Percentiles rank a stretch among this genome's conserved stretches.
Evolutionary conservation across 192 early-diverging fungal species (phyloP).

Genomic region (Rhizophlyctis rosea): DNA sequence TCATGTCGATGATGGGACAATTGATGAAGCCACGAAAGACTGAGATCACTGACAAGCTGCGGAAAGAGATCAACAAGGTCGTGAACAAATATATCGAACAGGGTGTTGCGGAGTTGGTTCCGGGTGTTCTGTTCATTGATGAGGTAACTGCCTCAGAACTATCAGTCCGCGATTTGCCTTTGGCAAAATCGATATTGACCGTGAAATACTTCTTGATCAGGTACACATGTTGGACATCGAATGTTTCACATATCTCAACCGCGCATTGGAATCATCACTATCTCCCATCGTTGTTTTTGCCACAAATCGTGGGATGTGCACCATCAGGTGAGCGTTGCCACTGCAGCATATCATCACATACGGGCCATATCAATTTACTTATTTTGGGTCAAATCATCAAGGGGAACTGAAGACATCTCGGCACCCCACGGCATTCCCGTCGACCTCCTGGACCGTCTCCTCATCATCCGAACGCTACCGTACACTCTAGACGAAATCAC

Average conservation of each 20-base stretch:
- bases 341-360: too few relatives aligned
- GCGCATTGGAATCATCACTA: slow-evolving; percentile 91
- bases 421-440: slow-evolving; percentile 89
- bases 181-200: neutral
- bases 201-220: slow-evolving; percentile 39
- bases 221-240: slow-evolving; percentile 99
- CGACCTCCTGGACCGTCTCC: slow-evolving; percentile 90
- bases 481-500: slow-evolving; percentile 83
- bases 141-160: slow-evolving; percentile 55
- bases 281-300: slow-evolving; percentile 98
- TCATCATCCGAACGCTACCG: slow-evolving; percentile 90
- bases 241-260: slow-evolving; percentile 98
- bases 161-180: slow-evolving; percentile 1
- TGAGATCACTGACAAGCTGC: slow-evolving; percentile 97
- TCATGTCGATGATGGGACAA: slow-evolving; percentile 98
- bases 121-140: slow-evolving; percentile 97
- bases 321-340: slow-evolving; percentile 64
- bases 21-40: slow-evolving; percentile 99
- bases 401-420: slow-evolving; percentile 48
- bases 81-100: slow-evolving; percentile 99
- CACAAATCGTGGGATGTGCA: slow-evolving; percentile 93
- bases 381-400: neutral
- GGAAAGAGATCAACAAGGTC: slow-evolving; percentile 98
- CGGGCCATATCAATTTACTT: neutral
- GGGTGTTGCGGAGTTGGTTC: slow-evolving; percentile 94